Base-by-base conservation (phyloP, 441 rosid genomes). In the Erodium trifolium region DNA sequence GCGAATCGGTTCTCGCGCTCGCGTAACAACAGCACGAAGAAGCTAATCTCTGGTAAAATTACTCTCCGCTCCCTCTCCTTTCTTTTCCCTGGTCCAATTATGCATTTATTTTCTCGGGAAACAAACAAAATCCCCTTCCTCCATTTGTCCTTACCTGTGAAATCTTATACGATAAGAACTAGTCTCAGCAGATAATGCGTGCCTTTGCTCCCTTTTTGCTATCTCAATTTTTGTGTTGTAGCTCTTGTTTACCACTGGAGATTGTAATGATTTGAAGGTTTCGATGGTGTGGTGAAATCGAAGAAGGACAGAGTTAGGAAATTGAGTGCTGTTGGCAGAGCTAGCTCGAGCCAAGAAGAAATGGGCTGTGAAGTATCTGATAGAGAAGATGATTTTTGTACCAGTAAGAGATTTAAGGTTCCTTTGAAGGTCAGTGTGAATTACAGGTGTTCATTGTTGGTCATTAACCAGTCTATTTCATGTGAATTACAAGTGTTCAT, bases 231-330 rank as follows among this genome's bases (percentile, higher is more conserved):
- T 0, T 41, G 63, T 73, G 65, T 64, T 23, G 10, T 81, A n/a
- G n/a, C n/a, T n/a, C n/a, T n/a, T n/a, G n/a, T n/a, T n/a, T n/a
- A n/a, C n/a, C n/a, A n/a, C n/a, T n/a, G n/a, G n/a, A n/a, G n/a
- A n/a, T n/a, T n/a, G n/a, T n/a, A n/a, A n/a, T n/a, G n/a, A n/a
- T n/a, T n/a, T n/a, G n/a, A n/a, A n/a, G n/a, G n/a, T n/a, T n/a
- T n/a, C n/a, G n/a, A n/a, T n/a, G n/a, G n/a, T n/a, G n/a, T n/a
- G n/a, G 27, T 81, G 74, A 88, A 84, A 84, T 75, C 79, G 16
- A 85, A 78, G 85, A 85, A 82, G 69, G 80, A 81, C 77, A 82
- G 81, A 75, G 70, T 82, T 49, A 81, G 80, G 76, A 82, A 79
- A 77, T 74, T 88, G 72, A 75, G 89, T 45, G 72, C 82, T 65